These are phyloP conservation scores for Rhynchosporium agropyri DNA, from an alignment of 2,329 filamentous ascomycete genomes.

Conservation along the genomic window DNA sequence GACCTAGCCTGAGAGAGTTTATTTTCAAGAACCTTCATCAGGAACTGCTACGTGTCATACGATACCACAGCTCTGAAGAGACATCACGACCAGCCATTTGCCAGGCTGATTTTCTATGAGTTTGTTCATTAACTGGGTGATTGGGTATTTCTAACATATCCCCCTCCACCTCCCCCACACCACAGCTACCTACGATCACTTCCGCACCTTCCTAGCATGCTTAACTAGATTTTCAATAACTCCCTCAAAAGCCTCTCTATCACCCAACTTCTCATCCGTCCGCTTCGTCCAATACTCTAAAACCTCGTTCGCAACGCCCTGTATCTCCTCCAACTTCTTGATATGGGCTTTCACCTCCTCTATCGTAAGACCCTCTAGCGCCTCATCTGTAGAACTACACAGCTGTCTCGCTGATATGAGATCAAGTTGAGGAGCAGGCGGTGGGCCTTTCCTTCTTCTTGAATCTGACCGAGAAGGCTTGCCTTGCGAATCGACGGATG, in stretches of 20 bases:
- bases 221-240: conserved; percentile 97
- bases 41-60: too few species aligned
- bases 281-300: conserved; percentile 87
- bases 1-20: too few species aligned
- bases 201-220: conserved; percentile 82
- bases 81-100: too few species aligned
- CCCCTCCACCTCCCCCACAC: background rate
- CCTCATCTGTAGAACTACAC: conserved; percentile 83
- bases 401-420: conserved; percentile 75
- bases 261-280: conserved; percentile 83
- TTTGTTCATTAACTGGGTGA: background rate
- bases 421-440: conserved; percentile 75
- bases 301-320: conserved; percentile 72
- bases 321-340: conserved; percentile 66
- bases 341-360: conserved; percentile 75
- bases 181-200: conserved; percentile 49
- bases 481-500: conserved; percentile 62
- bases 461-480: conserved; percentile 50
- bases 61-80: too few species aligned
- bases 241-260: conserved; percentile 91
- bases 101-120: too few species aligned
- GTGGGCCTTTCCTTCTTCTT: conserved; percentile 57
- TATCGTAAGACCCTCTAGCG: conserved; percentile 76
- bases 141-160: conserved; percentile 11
- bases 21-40: too few species aligned